A percentile compares a stretch with the other conserved stretches of the same genome.
phyloP scores from a whole-genome alignment of 805 yeast genomes.

The Sugiyamaella qingdaonensis region DNA sequence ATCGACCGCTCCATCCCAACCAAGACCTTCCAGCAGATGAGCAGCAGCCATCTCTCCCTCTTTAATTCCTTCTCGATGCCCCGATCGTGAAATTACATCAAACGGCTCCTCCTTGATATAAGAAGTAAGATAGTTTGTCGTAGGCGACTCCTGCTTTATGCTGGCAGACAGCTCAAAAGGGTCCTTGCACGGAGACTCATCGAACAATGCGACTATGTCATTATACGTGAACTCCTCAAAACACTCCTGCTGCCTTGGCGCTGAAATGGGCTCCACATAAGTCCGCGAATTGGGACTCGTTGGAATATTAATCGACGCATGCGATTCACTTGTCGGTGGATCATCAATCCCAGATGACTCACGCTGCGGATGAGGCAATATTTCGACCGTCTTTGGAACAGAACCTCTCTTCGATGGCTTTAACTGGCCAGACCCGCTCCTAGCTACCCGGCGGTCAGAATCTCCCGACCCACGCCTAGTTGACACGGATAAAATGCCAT shows the following conservation, averaged over 20 bases:
- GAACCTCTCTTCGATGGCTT: not conserved
- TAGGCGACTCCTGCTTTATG: not conserved
- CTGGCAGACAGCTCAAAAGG: not conserved
- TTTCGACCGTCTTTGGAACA: not conserved
- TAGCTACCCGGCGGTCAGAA: not conserved
- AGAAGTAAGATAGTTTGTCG: not conserved
- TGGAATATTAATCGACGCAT: slow-evolving; percentile 2
- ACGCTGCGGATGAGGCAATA: not conserved
- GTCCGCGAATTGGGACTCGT: not conserved
- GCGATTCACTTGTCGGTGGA: not conserved
- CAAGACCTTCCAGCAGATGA: slow-evolving; percentile 3
- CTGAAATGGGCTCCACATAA: not conserved
- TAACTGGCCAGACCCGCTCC: too few species aligned
- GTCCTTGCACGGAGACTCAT: not conserved
- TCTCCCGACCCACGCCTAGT: not conserved
- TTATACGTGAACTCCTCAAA: not conserved
- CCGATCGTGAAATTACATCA: not conserved
- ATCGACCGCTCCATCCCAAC: slow-evolving; percentile 11
- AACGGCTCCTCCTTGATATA: not conserved
- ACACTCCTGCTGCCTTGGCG: not conserved
- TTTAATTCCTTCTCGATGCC: not conserved
- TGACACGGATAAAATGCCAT: slow-evolving; percentile 16
- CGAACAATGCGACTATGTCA: not conserved
- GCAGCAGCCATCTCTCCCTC: not conserved
- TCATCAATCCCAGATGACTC: not conserved